Conservation (phyloP, 2,329 filamentous ascomycete species). For the Pseudogymnoascus sp. region DNA sequence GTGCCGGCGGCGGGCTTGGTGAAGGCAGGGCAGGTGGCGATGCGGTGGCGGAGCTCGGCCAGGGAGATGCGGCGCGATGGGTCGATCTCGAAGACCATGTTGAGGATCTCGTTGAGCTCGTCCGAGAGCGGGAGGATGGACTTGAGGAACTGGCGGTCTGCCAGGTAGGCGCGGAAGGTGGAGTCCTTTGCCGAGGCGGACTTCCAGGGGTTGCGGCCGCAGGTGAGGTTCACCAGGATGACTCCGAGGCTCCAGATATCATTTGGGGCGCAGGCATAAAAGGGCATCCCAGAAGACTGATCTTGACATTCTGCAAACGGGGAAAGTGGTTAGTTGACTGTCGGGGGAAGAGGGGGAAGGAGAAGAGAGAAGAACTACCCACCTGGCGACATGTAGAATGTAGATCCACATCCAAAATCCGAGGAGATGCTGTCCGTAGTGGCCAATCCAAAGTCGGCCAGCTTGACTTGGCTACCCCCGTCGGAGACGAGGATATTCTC, state of each 20-base stretch:
- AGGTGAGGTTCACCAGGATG: slow-evolving; percentile 93
- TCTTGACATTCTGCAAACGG: slow-evolving; percentile 69
- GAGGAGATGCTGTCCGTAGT: slow-evolving; percentile 76
- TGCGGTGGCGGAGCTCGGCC: slow-evolving; percentile 66
- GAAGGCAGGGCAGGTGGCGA: slow-evolving; percentile 52
- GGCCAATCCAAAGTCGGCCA: slow-evolving; percentile 94
- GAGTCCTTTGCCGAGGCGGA: slow-evolving; percentile 87
- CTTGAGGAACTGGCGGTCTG: slow-evolving; percentile 79
- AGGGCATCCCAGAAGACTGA: slow-evolving; percentile 63
- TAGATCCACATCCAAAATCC: slow-evolving; percentile 96
- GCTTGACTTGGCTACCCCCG: slow-evolving; percentile 80
- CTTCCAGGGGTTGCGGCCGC: slow-evolving; percentile 98
- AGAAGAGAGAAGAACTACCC: slow-evolving; percentile 33
- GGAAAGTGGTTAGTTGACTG: slow-evolving; percentile 23
- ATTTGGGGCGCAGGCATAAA: slow-evolving; percentile 87
- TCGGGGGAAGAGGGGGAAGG: slow-evolving; percentile 11
- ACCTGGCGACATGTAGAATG: slow-evolving; percentile 99
- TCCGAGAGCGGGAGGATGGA: slow-evolving; percentile 85
- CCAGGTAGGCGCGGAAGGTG: slow-evolving; percentile 84
- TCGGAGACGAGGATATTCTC: slow-evolving; percentile 95
- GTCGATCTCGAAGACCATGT: slow-evolving; percentile 78
- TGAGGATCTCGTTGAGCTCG: slow-evolving; percentile 81
- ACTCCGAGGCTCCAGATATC: slow-evolving; percentile 98
- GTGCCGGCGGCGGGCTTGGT: slow-evolving; percentile 9
- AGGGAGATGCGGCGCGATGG: slow-evolving; percentile 77